Percentiles rank a stretch among this genome's conserved stretches.
These are phyloP conservation scores for Fusarium xyrophilum DNA, from an alignment of 2,329 filamentous ascomycete species.

Conservation along the genomic window DNA sequence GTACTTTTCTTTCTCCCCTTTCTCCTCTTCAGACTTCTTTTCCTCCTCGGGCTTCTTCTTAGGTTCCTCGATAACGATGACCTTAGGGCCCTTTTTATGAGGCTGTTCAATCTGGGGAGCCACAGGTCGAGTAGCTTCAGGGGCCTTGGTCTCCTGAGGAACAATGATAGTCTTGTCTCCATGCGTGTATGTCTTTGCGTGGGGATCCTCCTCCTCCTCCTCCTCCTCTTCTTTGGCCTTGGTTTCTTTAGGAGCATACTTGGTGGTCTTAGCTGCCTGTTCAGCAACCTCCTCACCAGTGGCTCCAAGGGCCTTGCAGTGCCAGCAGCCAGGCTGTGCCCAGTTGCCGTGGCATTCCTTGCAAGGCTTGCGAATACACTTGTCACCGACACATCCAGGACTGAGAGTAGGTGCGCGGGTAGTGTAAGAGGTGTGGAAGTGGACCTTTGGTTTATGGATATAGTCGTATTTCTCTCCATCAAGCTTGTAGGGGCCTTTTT, in stretches of 20 bases:
- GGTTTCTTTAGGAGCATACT: constrained; percentile 9
- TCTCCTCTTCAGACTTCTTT: background rate
- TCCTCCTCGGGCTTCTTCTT: background rate
- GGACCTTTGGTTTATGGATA: constrained; percentile 12
- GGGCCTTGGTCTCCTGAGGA: constrained; percentile 17
- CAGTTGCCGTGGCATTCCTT: constrained; percentile 38
- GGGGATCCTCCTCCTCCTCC: background rate
- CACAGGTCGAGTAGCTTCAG: background rate
- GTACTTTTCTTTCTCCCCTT: background rate
- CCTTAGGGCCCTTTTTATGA: background rate
- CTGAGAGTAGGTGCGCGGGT: constrained; percentile 24
- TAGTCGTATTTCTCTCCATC: constrained; percentile 25
- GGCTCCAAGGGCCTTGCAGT: constrained; percentile 40
- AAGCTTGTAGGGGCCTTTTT: background rate
- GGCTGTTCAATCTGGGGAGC: background rate
- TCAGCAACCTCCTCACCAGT: constrained; percentile 11
- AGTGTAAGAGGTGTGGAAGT: constrained; percentile 19
- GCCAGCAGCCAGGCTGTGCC: constrained; percentile 44
- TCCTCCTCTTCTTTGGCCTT: background rate
- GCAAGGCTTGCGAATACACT: constrained; percentile 40
- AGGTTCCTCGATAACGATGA: background rate
- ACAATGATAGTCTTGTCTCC: constrained; percentile 20
- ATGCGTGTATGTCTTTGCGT: constrained; percentile 22
- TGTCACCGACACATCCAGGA: constrained; percentile 28
- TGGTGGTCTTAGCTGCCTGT: constrained; percentile 8